Evolutionary conservation across 176 grass and related monocot species (phyloP), one percentile per base, ranked within the genome.

Genomic region (Carex littledalei): DNA sequence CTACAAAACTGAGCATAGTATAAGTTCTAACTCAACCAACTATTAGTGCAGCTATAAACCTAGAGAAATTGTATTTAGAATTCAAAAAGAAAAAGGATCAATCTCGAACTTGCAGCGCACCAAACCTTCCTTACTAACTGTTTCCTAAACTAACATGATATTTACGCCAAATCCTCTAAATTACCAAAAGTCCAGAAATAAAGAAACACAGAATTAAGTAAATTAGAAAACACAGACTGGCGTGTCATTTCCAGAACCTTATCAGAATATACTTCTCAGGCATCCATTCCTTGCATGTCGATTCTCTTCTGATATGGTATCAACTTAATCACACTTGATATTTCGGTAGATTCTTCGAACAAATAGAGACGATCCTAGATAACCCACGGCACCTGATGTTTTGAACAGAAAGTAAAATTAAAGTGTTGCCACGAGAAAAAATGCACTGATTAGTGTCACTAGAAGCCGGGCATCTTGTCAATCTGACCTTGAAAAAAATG

Each of bases 261-360:
- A 85, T 94, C 73, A 81, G 86, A 88, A 89, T 87, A 89, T 87
- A 64, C 68, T 70, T 41, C 73, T 88, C 80, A 54, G 69, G 81
- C 82, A 31, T 77, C 70, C 58, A 84, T 34, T 61, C 78, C 87
- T 84, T 63, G 84, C 85, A 71, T 88, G 71, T 85, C 63, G 76
- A 62, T 60, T 63, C 54, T 59, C 67, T 74, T 63, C 74, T 79
- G 80, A 55, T 85, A 86, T 26, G 78, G 88, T 47, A 1, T 31
- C 79, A 92, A 61, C 84, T 91, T 94, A 99, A 84, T 99, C 96
- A 67, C 96, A 99, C 86, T 99, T 99, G 88, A 99, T 99, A 82
- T 99, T 99, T 92, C 96, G 90, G 78, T 99, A 99, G 85, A 99
- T 99, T 89, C 96, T 99, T 89, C 93, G 93, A 78, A 99, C 96